Conservation (phyloP, 2,329 filamentous ascomycete species). For the Diaporthe nobilis region DNA sequence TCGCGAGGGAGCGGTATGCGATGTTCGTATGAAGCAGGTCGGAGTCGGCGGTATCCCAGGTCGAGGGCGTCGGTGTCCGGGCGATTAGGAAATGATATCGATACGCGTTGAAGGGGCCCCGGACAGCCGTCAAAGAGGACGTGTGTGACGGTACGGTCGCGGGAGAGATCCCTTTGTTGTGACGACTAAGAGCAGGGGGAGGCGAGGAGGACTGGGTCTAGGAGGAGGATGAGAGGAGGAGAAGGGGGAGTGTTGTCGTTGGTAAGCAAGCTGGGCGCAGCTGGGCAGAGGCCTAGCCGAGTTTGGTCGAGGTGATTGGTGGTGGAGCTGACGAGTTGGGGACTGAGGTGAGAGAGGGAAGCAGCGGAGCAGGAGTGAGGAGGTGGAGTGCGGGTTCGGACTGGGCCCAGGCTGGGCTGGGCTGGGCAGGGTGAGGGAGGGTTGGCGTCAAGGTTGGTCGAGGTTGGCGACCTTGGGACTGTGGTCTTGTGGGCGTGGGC, state of each 20-base stretch:
- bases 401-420: constrained; percentile 32
- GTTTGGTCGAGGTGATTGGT: constrained; percentile 32
- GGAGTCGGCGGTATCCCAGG: neutral
- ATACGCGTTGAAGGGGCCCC: constrained; percentile 9
- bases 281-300: constrained; percentile 23
- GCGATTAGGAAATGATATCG: constrained; percentile 15
- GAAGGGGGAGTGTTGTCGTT: neutral
- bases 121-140: constrained; percentile 15
- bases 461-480: constrained; percentile 1
- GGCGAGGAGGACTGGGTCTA: neutral
- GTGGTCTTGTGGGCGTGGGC: constrained; percentile 12
- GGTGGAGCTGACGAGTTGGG: constrained; percentile 3
- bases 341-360: neutral
- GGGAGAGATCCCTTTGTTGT: constrained; percentile 16
- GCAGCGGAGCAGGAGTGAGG: constrained; percentile 15
- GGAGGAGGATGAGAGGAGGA: neutral
- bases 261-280: constrained; percentile 29
- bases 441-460: constrained; percentile 17
- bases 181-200: neutral
- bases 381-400: constrained; percentile 30
- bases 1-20: neutral
- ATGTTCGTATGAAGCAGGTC: neutral
- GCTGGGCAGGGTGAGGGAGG: constrained; percentile 23
- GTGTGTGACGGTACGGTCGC: constrained; percentile 11
- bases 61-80: neutral